Evolutionary conservation across 352 stramenopile species (phyloP).

Genomic region (Phytophthora pluvialis): DNA sequence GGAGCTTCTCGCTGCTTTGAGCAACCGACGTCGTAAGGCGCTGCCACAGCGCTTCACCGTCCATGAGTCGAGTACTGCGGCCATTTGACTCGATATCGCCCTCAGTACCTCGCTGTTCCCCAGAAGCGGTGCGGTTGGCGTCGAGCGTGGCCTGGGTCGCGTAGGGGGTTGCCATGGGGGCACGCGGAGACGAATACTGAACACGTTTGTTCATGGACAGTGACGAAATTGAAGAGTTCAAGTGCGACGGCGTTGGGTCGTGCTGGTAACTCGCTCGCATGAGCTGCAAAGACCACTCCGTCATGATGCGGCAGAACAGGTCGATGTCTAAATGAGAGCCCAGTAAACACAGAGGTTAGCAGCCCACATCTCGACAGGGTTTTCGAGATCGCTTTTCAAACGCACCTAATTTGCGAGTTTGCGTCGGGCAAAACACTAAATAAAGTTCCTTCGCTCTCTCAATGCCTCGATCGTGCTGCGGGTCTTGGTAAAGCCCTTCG

Average conservation of each 20-base stretch:
- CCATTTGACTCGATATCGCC: constrained; percentile 9
- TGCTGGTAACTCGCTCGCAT: constrained; percentile 55
- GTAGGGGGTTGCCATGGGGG: constrained; percentile 58
- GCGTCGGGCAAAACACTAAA: constrained; percentile 69
- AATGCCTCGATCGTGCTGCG: constrained; percentile 23
- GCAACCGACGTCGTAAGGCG: constrained; percentile 57
- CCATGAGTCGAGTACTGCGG: constrained; percentile 23
- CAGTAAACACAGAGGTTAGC: not conserved
- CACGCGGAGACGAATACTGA: constrained; percentile 30
- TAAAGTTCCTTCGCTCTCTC: constrained; percentile 65
- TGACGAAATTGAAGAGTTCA: constrained; percentile 26
- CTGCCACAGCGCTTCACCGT: constrained; percentile 65
- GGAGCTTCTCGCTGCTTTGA: constrained; percentile 68
- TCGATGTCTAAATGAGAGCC: constrained; percentile 57
- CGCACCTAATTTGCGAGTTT: constrained; percentile 67
- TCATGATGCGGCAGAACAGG: constrained; percentile 85
- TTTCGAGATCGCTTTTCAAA: not conserved
- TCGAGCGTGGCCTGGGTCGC: constrained; percentile 39
- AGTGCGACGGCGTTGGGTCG: constrained; percentile 12
- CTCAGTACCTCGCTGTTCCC: not conserved
- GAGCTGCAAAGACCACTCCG: constrained; percentile 72
- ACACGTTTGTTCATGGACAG: constrained; percentile 26
- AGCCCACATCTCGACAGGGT: not conserved
- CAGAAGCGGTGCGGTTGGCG: not conserved
- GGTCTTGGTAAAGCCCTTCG: constrained; percentile 9